Conservation (phyloP, 2,329 filamentous ascomycete genomes). For the Colletotrichum horii region DNA sequence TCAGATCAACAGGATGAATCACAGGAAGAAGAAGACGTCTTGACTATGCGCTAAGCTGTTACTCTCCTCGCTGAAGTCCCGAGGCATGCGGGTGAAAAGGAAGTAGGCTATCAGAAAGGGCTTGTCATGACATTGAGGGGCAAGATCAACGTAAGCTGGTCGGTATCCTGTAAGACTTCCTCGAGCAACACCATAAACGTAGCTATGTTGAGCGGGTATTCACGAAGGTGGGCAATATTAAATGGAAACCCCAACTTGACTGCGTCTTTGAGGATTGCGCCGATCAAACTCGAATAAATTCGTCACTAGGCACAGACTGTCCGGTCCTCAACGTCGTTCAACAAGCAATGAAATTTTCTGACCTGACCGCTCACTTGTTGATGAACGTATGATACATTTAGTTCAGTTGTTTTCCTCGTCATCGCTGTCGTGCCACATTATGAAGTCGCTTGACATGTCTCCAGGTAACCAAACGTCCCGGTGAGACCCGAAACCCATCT, state of each 20-base stretch:
- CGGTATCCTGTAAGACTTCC: not conserved
- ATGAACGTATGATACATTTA: not conserved
- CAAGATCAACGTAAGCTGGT: not conserved
- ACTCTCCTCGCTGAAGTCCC: not conserved
- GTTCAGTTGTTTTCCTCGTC: accelerated
- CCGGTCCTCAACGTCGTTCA: too few species aligned
- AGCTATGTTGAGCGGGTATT: not conserved
- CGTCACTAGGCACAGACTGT: accelerated
- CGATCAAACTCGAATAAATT: not conserved
- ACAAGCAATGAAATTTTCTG: not conserved
- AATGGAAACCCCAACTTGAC: not conserved
- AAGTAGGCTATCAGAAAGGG: not conserved
- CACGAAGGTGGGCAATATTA: accelerated
- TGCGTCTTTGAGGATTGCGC: not conserved
- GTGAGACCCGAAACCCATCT: not conserved
- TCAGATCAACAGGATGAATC: not conserved
- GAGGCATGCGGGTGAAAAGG: accelerated
- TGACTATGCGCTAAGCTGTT: not conserved
- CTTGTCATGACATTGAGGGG: not conserved
- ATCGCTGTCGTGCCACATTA: accelerated
- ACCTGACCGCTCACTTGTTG: accelerated
- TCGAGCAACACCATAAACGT: accelerated
- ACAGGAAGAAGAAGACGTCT: not conserved
- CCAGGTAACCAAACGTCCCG: not conserved
- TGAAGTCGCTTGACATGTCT: not conserved